A percentile compares a stretch with the other conserved stretches of the same genome.
These are phyloP conservation scores for Syncephalastrum contaminatum DNA, from an alignment of 371 early-diverging fungal species.

Conservation along the genomic window DNA sequence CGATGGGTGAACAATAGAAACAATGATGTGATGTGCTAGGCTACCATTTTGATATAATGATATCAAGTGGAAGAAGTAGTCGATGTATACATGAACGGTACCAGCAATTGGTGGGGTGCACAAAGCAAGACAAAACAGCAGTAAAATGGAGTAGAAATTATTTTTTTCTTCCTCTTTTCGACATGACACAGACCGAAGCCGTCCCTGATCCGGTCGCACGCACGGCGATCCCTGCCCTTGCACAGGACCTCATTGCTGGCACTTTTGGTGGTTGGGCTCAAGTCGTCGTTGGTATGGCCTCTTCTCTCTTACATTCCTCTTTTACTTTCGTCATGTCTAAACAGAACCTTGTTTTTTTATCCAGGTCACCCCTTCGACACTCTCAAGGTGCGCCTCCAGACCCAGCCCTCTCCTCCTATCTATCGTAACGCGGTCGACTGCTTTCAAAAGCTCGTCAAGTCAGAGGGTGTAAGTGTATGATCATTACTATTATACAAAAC, in stretches of 20 bases:
- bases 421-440: constrained; percentile 77
- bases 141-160: too few species aligned
- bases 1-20: too few species aligned
- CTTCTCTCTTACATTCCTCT: background rate
- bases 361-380: constrained; percentile 79
- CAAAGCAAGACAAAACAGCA: too few species aligned
- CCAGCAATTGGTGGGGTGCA: too few species aligned
- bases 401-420: constrained; percentile 66
- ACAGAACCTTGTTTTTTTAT: constrained; percentile 1
- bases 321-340: background rate
- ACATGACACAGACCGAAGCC: too few species aligned
- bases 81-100: too few species aligned
- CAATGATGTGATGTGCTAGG: too few species aligned
- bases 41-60: too few species aligned
- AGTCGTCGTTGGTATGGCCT: constrained; percentile 67
- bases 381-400: constrained; percentile 82
- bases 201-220: too few species aligned
- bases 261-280: constrained; percentile 90
- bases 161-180: too few species aligned
- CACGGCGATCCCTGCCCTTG: constrained; percentile 48
- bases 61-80: too few species aligned
- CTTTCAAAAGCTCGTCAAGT: constrained; percentile 61
- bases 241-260: constrained; percentile 73
- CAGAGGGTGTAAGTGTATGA: constrained; percentile 66
- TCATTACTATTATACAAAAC: background rate